Base-by-base conservation (phyloP, 108 stramenopile genomes). In the Cyclostephanos invisitatus region DNA sequence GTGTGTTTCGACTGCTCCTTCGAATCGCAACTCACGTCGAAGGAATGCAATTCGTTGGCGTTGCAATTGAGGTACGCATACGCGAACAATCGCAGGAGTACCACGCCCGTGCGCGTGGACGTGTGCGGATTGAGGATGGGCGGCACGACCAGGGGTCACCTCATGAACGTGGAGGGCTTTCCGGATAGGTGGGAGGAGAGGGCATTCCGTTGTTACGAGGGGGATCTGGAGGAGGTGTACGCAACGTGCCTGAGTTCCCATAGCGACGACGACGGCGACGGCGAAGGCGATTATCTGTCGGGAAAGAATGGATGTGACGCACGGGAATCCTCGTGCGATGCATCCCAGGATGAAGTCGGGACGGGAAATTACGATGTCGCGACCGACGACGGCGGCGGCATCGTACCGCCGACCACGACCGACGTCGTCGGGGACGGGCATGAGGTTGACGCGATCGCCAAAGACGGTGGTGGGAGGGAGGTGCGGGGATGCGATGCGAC, bases 1-100 rank as follows among this genome's bases (percentile, higher is more conserved):
- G 81, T 93, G 1, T 89, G 85, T 64, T 50, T 93, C 9, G 91
- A 93, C 54, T 90, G 92, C 66, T 78, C 79, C 27, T 93, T 88
- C 81, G 92, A 91, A 36, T 53, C 83, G 21, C 60, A 72, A 6
- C 90, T 93, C 89, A 90, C 86, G 10, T 27, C 25, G 10, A 87
- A 87, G 62, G 92, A 93, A 54, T 78, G 80, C 46, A 87, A 85
- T 61, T 85, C 84, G 51, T 67, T 93, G 70, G 75, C 80, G 11
- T 75, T 70, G 37, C 92, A 93, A 69, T 67, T 93, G 35, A 76
- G 88, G 50, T 91, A 89, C 75, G 82, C 87, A 20, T 93, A 93
- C 68, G 81, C 89, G 3, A 22, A 21, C 51, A 93, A 93, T 78
- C 74, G 83, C 50, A 82, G 73, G 63, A 73, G 77, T 46, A 17